Evolutionary conservation across 306 rosid species (phyloP), one percentile per base, ranked within the genome.

Genomic region (Styphnolobium japonicum): DNA sequence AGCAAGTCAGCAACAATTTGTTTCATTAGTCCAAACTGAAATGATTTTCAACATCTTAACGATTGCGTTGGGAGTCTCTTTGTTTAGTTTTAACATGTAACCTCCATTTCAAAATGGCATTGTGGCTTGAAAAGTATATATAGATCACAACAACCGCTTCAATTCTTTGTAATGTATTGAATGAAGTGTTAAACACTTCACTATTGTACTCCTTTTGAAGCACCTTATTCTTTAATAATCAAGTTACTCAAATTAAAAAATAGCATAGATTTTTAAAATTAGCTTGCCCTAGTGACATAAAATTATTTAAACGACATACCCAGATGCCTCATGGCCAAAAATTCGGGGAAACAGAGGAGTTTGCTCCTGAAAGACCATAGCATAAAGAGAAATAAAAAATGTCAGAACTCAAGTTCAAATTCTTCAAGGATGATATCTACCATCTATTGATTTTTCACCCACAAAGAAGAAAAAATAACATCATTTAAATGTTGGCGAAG

Each of bases 241-340:
- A 73, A 22, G 62, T 12, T 34, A 71, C 18, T 19, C 14, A 51
- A 51, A 34, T 5, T 53, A 2, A 6, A 51, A 71, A 52, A n/a
- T 7, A 31, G 16, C 2, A 10, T 16, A 16, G 16, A 6, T 6
- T 49, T 69, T 2, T 2, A 70, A 36, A 10, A 48, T 19, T 45
- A 45, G 46, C 71, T 57, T 23, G 33, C 55, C 56, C 12, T 11
- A 60, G 18, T 42, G 80, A 31, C 4, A 61, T 0, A 6, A 2
- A 29, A 3, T 29, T 19, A 71, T 12, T 2, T 34, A 62, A 70
- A 31, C 5, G 23, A 75, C 83, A 15, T 68, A 81, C 85, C 85
- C 88, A 15, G 82, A 34, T 71, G 83, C 83, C 71, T 81, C 85
- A n/a, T 85, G 88, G 48, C 88, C 85, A 15, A 69, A 81, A 21